phyloP scores from a whole-genome alignment of 768 basidiomycete species.

The Rhodotorula taiwanensis region DNA sequence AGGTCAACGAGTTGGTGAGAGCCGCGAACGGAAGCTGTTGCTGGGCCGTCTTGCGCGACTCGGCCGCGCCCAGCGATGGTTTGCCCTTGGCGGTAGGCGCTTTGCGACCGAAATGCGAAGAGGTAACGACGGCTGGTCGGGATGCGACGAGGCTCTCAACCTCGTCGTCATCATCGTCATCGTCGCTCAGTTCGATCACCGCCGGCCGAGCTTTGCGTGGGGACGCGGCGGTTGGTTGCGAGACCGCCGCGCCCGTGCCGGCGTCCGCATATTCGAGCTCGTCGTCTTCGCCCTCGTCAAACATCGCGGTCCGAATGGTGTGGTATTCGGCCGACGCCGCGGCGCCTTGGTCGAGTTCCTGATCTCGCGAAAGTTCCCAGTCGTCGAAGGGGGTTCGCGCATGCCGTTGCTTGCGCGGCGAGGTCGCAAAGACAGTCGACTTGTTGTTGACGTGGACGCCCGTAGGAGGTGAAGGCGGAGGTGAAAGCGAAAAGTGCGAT shows the following conservation, averaged over 20 bases:
- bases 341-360: too few species aligned
- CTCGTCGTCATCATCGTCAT: neutral
- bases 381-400: neutral
- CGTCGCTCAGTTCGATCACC: neutral
- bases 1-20: neutral
- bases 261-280: constrained; percentile 5
- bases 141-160: too few species aligned
- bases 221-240: neutral
- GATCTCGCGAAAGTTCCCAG: constrained; percentile 1
- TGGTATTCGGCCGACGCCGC: too few species aligned
- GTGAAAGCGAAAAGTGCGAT: neutral
- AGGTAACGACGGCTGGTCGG: constrained; percentile 1
- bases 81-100: neutral
- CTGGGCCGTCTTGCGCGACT: too few species aligned
- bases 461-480: neutral
- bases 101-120: neutral
- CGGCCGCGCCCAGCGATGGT: neutral
- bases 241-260: neutral
- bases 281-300: neutral
- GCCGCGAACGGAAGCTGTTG: neutral
- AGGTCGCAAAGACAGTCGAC: neutral
- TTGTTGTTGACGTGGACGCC: constrained; percentile 13
- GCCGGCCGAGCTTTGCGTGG: neutral
- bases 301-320: neutral
- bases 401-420: constrained; percentile 1